phyloP scores from a whole-genome alignment of 176 grass and related monocot genomes.

The Pharus latifolius region DNA sequence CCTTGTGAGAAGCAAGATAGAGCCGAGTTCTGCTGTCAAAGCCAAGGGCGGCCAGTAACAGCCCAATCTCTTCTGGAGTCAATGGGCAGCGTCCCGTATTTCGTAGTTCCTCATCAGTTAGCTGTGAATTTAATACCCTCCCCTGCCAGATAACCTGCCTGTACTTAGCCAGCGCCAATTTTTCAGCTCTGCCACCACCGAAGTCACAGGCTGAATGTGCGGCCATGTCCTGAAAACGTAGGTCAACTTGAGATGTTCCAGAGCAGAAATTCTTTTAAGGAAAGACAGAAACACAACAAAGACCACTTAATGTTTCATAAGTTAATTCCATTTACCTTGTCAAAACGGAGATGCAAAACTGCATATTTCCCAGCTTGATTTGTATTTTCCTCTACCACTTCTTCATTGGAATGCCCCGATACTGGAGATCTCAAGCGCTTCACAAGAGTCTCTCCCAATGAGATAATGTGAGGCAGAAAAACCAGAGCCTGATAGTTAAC shows the following conservation, averaged over 20 bases:
- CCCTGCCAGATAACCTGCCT: constrained; percentile 94
- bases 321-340: constrained; percentile 54
- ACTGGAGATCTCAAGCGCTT: constrained; percentile 50
- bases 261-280: background rate
- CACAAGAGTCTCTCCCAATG: constrained; percentile 53
- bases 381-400: constrained; percentile 18
- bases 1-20: constrained; percentile 97
- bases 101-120: constrained; percentile 64
- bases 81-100: constrained; percentile 64
- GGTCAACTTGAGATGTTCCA: background rate
- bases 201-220: constrained; percentile 94
- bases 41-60: constrained; percentile 65
- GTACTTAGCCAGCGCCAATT: constrained; percentile 83
- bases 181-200: constrained; percentile 78
- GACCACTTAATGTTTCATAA: background rate
- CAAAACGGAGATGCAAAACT: constrained; percentile 90
- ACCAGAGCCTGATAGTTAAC: constrained; percentile 83
- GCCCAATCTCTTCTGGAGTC: constrained; percentile 87
- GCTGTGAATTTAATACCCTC: constrained; percentile 72
- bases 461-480: constrained; percentile 71
- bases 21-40: constrained; percentile 68
- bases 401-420: constrained; percentile 11
- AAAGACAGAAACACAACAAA: background rate
- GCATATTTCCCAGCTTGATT: constrained; percentile 52
- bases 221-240: constrained; percentile 73